A percentile compares a stretch with the other conserved stretches of the same genome.
phyloP scores from a whole-genome alignment of 768 basidiomycete species.

The Sporobolomyces pararoseus region DNA sequence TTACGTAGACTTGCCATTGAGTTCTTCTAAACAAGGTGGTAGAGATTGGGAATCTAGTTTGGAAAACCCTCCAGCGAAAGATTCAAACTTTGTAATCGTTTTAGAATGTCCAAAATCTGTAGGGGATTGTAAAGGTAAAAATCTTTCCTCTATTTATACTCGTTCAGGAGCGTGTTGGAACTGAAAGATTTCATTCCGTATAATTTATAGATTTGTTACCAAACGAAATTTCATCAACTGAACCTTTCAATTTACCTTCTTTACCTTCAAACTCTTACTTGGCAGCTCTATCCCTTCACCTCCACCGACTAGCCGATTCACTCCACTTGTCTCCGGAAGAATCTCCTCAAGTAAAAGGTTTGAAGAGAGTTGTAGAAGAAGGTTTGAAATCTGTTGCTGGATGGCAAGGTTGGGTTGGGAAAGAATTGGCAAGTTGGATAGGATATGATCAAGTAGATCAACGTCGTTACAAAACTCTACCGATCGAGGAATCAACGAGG shows the following conservation, averaged over 20 bases:
- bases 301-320: constrained; percentile 32
- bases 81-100: constrained; percentile 30
- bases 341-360: constrained; percentile 1
- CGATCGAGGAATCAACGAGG: too few species aligned
- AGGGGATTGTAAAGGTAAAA: constrained; percentile 23
- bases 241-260: constrained; percentile 10
- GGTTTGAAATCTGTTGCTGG: constrained; percentile 32
- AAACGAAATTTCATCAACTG: too few species aligned
- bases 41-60: constrained; percentile 17
- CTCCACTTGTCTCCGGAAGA: constrained; percentile 6
- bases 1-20: constrained; percentile 23
- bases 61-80: too few species aligned
- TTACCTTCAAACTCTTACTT: constrained; percentile 29
- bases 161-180: too few species aligned
- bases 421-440: constrained; percentile 34
- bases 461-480: background rate
- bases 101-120: constrained; percentile 36
- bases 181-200: too few species aligned
- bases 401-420: constrained; percentile 37
- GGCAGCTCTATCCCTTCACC: constrained; percentile 35
- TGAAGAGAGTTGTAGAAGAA: constrained; percentile 24
- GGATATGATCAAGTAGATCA: constrained; percentile 24
- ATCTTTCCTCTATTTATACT: background rate
- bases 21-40: background rate
- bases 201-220: too few species aligned